Evolutionary conservation across 2,329 filamentous ascomycete species (phyloP), one percentile per base, ranked within the genome.

Genomic region (Fusarium armeniacum): DNA sequence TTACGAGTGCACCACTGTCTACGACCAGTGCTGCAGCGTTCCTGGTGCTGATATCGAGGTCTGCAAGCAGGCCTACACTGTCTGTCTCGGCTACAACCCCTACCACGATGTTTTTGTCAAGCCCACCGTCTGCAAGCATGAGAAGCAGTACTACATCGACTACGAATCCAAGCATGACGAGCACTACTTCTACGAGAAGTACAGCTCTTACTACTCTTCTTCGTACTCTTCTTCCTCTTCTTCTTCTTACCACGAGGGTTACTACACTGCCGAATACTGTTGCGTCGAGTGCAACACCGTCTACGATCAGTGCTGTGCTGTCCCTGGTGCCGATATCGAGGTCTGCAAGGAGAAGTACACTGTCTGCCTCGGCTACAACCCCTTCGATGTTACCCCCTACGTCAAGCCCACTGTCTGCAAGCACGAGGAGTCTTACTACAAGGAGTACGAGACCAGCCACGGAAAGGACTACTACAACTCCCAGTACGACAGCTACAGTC

Each of bases 241-340:
- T 9, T 46, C 41, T 33, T 60, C 57, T 5, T 59, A 65, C 40
- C 62, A 65, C 46, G 16, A 50, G n/a, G 62, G 61, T 7, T 65
- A 65, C 61, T 65, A 65, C 61, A 65, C 63, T 15, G 43, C 64
- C 12, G 67, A 69, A 38, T 69, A 69, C 35, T 69, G 67, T 49
- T 69, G 67, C 32, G 9, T 58, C 3, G 47, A 67, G 52, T 69
- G 67, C 36, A 69, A 66, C 11, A 69, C 66, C 20, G 26, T 43
- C 45, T 70, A 69, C n/a, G 58, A 69, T 15, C 28, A 58, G 38
- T 69, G 67, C 66, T 69, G 67, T 5, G n/a, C 32, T 12, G 15
- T 28, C 3, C 32, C 41, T 7, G 66, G 66, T 26, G 56, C 61
- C 3, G 52, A 67, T 28, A 58, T 67, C 13, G 41, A n/a, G 1